Conservation (phyloP, 2,329 filamentous ascomycete genomes). For the Fusarium chaquense region DNA sequence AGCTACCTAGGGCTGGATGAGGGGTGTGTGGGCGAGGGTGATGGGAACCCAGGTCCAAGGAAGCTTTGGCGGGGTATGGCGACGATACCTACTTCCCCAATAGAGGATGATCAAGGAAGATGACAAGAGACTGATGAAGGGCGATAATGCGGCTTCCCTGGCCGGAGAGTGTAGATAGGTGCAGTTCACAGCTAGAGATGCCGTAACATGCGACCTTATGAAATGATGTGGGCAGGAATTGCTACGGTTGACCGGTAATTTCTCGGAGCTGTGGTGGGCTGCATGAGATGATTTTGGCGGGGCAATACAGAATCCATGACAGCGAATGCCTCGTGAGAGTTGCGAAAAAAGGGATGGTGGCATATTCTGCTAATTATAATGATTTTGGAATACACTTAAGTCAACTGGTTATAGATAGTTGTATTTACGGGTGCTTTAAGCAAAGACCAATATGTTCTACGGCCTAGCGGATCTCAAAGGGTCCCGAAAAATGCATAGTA, state of each 20-base stretch:
- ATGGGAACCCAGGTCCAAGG: constrained; percentile 20
- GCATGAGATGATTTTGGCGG: constrained; percentile 43
- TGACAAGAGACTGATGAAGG: constrained; percentile 12
- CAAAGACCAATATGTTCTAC: background rate
- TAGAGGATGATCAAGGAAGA: constrained; percentile 8
- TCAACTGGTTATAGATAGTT: background rate
- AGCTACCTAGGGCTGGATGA: constrained; percentile 34
- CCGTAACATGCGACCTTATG: constrained; percentile 25
- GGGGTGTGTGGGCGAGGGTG: constrained; percentile 33
- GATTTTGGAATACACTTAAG: background rate
- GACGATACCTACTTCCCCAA: constrained; percentile 22
- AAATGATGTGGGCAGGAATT: constrained; percentile 48
- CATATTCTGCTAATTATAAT: background rate
- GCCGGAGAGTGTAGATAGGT: constrained; percentile 29
- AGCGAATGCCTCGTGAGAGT: constrained; percentile 16
- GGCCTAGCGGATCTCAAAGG: background rate
- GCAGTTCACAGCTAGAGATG: constrained; percentile 32
- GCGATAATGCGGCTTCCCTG: constrained; percentile 45
- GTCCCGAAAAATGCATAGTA: background rate
- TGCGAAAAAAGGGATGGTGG: background rate
- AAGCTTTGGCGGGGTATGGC: constrained; percentile 24
- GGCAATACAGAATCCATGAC: constrained; percentile 37
- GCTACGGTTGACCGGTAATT: constrained; percentile 47
- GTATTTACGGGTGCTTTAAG: background rate
- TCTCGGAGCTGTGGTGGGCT: constrained; percentile 46